A percentile compares a stretch with the other conserved stretches of the same genome.
These are phyloP conservation scores for Neurospora sp. DNA, from an alignment of 495 filamentous ascomycete species.

Conservation along the genomic window DNA sequence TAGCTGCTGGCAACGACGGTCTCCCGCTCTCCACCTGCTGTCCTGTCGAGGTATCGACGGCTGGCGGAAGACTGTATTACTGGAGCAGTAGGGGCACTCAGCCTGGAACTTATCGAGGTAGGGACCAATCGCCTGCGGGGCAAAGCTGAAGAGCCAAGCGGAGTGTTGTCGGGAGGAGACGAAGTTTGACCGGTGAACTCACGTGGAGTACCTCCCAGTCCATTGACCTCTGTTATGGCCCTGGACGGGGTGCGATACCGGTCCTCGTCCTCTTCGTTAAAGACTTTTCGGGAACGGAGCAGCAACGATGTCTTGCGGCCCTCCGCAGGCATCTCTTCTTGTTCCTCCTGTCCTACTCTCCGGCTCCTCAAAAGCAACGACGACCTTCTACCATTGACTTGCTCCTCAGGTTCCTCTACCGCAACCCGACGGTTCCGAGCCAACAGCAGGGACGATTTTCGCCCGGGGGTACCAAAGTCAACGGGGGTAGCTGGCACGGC, in stretches of 20 bases:
- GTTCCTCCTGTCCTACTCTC: conserved; percentile 31
- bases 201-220: conserved; percentile 18
- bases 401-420: conserved; percentile 37
- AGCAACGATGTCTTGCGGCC: conserved; percentile 32
- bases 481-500: conserved; percentile 18
- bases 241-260: conserved; percentile 45
- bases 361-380: conserved; percentile 34
- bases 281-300: conserved; percentile 26
- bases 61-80: conserved; percentile 15
- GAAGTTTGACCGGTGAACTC: conserved; percentile 20
- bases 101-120: conserved; percentile 26
- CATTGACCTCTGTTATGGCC: conserved; percentile 47
- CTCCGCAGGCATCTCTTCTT: conserved; percentile 37
- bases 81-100: conserved; percentile 17
- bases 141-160: conserved; percentile 28
- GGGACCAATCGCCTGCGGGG: conserved; percentile 32
- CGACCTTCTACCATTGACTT: conserved; percentile 28
- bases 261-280: conserved; percentile 36
- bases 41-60: conserved; percentile 39
- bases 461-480: conserved; percentile 22
- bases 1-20: conserved; percentile 13
- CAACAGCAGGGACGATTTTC: conserved; percentile 38
- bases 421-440: conserved; percentile 31
- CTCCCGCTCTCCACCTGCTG: conserved; percentile 28
- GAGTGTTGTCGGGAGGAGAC: conserved; percentile 19